Conservation (phyloP, 768 basidiomycete species). For the Russula virescens region DNA sequence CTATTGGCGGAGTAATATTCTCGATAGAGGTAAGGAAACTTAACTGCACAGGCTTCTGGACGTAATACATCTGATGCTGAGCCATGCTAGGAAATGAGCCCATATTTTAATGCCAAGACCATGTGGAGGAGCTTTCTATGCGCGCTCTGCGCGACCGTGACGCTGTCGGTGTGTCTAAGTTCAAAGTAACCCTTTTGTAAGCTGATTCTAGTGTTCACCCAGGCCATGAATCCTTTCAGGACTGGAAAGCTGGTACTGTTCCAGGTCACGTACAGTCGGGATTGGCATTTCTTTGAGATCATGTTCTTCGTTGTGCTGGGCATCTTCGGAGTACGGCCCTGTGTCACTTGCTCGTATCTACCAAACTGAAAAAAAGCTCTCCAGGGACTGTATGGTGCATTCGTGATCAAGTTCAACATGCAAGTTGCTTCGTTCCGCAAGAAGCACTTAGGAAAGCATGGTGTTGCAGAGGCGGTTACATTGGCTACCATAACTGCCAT, state of each 20-base stretch:
- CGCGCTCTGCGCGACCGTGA: conserved; percentile 93
- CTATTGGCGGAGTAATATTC: conserved; percentile 95
- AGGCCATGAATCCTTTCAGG: conserved; percentile 98
- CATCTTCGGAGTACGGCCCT: conserved; percentile 71
- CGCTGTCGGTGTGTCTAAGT: conserved; percentile 67
- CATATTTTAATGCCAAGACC: conserved; percentile 92
- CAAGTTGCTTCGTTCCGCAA: conserved; percentile 92
- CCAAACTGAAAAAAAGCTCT: background rate
- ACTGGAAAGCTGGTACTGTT: conserved; percentile 98
- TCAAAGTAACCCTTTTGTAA: background rate
- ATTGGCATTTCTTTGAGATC: conserved; percentile 99
- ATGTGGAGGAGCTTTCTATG: conserved; percentile 99
- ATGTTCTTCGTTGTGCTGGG: conserved; percentile 94
- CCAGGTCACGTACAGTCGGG: conserved; percentile 94
- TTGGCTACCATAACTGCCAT: conserved; percentile 87
- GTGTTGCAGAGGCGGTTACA: conserved; percentile 81
- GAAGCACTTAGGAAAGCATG: conserved; percentile 79
- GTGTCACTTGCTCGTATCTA: background rate
- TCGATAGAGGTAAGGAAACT: conserved; percentile 79
- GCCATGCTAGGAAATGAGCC: conserved; percentile 96
- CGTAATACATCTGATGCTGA: background rate
- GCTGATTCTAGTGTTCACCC: conserved; percentile 1
- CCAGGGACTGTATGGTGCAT: conserved; percentile 94
- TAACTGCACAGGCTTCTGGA: background rate
- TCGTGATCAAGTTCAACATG: conserved; percentile 94